A percentile compares a stretch with the other conserved stretches of the same genome.
These are phyloP conservation scores for Aquilaria sinensis DNA, from an alignment of 345 rosid genomes.

Conservation along the genomic window DNA sequence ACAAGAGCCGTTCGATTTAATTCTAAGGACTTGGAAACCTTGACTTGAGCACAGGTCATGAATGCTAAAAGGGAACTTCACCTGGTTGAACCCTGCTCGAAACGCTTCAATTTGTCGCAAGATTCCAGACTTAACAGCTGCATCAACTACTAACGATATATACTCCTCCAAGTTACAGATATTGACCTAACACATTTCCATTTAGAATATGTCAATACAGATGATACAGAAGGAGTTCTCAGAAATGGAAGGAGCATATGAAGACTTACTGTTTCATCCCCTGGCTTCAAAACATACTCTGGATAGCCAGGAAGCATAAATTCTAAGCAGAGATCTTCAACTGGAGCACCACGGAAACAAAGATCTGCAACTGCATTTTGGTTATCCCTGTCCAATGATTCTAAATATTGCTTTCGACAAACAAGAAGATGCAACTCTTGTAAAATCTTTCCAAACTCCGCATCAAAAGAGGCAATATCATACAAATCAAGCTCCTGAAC, in stretches of 20 bases:
- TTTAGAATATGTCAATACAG: neutral
- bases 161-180: constrained; percentile 80
- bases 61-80: constrained; percentile 15
- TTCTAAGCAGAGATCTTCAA: constrained; percentile 88
- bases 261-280: constrained; percentile 63
- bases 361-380: constrained; percentile 33
- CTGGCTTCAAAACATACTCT: constrained; percentile 70
- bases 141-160: constrained; percentile 79
- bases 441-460: constrained; percentile 80
- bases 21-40: neutral
- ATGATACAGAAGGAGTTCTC: constrained; percentile 10
- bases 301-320: constrained; percentile 97
- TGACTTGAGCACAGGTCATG: neutral
- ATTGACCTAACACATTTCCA: constrained; percentile 50
- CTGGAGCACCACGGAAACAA: constrained; percentile 49
- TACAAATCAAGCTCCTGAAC: constrained; percentile 96
- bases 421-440: constrained; percentile 80
- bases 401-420: constrained; percentile 67
- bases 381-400: constrained; percentile 33
- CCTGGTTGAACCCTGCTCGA: constrained; percentile 97
- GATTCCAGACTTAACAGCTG: constrained; percentile 83
- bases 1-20: no score
- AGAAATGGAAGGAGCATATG: neutral
- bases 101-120: constrained; percentile 85
- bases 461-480: constrained; percentile 74